Evolutionary conservation across 208 protist genomes (phyloP), one percentile per base, ranked within the genome.

Genomic region (Leishmania aethiopica): DNA sequence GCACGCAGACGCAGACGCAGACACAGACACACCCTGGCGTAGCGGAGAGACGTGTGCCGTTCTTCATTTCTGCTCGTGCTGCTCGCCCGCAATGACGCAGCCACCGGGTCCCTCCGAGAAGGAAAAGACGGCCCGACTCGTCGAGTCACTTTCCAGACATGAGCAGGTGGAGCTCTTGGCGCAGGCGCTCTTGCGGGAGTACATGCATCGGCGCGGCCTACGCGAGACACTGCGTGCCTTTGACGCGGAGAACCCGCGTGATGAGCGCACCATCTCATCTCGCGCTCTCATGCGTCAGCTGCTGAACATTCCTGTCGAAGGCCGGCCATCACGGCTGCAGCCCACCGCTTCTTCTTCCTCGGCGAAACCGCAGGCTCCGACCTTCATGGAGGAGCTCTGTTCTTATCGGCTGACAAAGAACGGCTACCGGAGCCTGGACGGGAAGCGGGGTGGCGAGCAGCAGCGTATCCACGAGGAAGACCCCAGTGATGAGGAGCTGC

Each of bases 131-230:
- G 78, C 76, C 6, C 78, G 60, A 8, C 80, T 69, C 11, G 83
- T 95, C 42, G 83, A 80, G 19, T 78, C 83, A 8, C 84, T 96
- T 25, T 79, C 84, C 55, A 42, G 72, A 32, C 71, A 83, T 47
- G 83, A 94, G 75, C 92, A 97, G 78, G 90, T 91, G 35, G 85
- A 94, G n/a, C 84, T 94, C 22, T 84, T 96, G 13, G 90, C 93
- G 17, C 88, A 96, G 80, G 94, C 93, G 13, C 86, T 97, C 53
- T 90, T 97, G n/a, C 90, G 94, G 22, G 94, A 97, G 85, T 96
- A 91, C 84, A 96, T 97, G 91, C 94, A 97, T 78, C 92, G 92
- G 17, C 84, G 86, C 13, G 91, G 91, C 40, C 94, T 92, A 78
- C 88, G 77, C 32, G 81, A 83, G 75, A 97, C 94, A 13, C 83